Evolutionary conservation across 768 basidiomycete genomes (phyloP).

Genomic region (Calvatia gigantea): DNA sequence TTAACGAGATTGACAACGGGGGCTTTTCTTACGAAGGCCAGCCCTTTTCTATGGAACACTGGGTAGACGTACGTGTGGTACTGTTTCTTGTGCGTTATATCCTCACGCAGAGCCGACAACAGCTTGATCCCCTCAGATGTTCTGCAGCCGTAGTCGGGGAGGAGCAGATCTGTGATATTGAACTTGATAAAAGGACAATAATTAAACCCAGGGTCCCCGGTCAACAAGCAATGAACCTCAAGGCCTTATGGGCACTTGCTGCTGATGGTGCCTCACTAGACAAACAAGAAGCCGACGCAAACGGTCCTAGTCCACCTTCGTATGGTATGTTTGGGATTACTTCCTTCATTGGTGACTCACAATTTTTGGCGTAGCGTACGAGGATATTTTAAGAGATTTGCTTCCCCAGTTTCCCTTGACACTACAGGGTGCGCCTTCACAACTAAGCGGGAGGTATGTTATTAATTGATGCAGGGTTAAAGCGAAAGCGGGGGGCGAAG

Average conservation of each 20-base stretch:
- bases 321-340: not conserved
- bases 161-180: conserved; percentile 51
- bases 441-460: not conserved
- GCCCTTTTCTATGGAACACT: conserved; percentile 43
- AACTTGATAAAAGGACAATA: conserved; percentile 44
- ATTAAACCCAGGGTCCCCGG: conserved; percentile 30
- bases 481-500: conserved; percentile 19
- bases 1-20: conserved; percentile 27
- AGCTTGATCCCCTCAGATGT: conserved; percentile 41
- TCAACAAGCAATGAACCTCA: conserved; percentile 30
- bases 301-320: not conserved
- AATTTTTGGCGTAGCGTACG: conserved; percentile 20
- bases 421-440: conserved; percentile 27
- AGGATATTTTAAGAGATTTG: conserved; percentile 27
- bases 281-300: not conserved
- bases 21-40: conserved; percentile 23
- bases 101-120: not conserved
- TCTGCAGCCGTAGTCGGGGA: conserved; percentile 34
- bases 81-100: not conserved
- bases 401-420: conserved; percentile 41
- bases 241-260: conserved; percentile 34
- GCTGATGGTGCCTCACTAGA: not conserved
- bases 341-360: not conserved
- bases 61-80: conserved; percentile 44
- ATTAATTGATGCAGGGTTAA: conserved; percentile 18